Conservation (phyloP, 1,139 yeast species). For the Pichia sp. region DNA sequence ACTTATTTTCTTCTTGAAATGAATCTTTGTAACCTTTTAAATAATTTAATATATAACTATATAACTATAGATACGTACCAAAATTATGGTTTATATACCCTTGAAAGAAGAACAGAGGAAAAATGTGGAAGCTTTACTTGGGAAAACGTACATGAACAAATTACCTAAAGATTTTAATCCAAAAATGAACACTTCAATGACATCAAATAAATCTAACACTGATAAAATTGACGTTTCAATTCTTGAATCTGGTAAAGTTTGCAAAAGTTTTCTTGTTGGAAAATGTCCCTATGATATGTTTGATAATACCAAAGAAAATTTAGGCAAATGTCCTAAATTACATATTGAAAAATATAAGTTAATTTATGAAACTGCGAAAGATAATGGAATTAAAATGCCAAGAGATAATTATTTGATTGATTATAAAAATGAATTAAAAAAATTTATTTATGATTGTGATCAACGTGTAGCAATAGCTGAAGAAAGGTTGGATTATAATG, state of each 20-base stretch:
- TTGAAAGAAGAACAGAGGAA: conserved; percentile 67
- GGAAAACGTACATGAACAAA: conserved; percentile 45
- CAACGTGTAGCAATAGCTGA: conserved; percentile 59
- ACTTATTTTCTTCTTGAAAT: too few relatives aligned
- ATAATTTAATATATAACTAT: too few relatives aligned
- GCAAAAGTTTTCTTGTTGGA: conserved; percentile 78
- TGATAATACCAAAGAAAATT: conserved; percentile 73
- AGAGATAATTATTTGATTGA: conserved; percentile 57
- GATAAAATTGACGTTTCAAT: conserved; percentile 16
- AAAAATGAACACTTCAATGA: background rate
- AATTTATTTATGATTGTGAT: conserved; percentile 61
- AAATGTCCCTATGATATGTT: conserved; percentile 86
- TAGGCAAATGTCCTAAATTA: conserved; percentile 72
- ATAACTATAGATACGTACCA: too few relatives aligned
- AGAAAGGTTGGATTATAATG: conserved; percentile 61
- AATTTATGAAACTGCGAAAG: conserved; percentile 56
- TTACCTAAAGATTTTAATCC: conserved; percentile 24
- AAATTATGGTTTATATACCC: conserved; percentile 19
- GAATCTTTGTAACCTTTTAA: too few relatives aligned
- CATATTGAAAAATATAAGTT: conserved; percentile 74
- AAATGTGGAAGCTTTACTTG: conserved; percentile 79
- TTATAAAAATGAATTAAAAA: conserved; percentile 49
- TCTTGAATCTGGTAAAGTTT: conserved; percentile 62
- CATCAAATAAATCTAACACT: conserved; percentile 6
- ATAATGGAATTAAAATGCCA: conserved; percentile 54